Percentiles rank a stretch among this genome's conserved stretches.
Evolutionary conservation across 140 eudicot genomes (phyloP).

Genomic region (Erigeron philadelphicus): DNA sequence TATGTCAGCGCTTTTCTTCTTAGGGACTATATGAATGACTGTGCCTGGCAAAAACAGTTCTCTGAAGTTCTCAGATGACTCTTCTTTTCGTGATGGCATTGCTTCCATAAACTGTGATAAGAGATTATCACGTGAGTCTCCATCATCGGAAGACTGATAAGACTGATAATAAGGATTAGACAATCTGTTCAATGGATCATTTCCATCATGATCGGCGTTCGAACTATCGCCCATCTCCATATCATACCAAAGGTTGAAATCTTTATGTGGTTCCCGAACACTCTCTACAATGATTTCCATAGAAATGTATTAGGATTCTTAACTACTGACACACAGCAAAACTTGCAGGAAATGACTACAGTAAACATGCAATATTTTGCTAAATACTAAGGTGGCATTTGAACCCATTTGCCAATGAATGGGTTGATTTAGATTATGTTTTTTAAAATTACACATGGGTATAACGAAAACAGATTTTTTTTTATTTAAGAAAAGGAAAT

Average conservation of each 20-base stretch:
- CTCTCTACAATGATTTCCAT: constrained; percentile 26
- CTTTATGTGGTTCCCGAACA: constrained; percentile 24
- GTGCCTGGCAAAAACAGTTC: constrained; percentile 66
- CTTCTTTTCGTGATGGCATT: constrained; percentile 35
- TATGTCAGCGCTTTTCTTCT: constrained; percentile 25
- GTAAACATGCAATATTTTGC: too few relatives aligned
- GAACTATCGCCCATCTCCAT: constrained; percentile 29
- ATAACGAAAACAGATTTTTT: background rate
- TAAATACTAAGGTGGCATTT: too few relatives aligned
- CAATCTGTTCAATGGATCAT: constrained; percentile 25
- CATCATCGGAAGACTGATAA: constrained; percentile 18
- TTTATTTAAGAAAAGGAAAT: too few relatives aligned
- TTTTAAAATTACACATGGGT: background rate
- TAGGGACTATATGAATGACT: constrained; percentile 45
- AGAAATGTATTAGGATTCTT: too few relatives aligned
- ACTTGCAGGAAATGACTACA: too few relatives aligned
- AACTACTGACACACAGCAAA: too few relatives aligned
- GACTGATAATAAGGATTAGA: constrained; percentile 26
- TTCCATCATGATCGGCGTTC: constrained; percentile 21
- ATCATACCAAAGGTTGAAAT: constrained; percentile 31
- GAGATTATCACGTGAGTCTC: constrained; percentile 24
- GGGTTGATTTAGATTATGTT: background rate
- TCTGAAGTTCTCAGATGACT: constrained; percentile 34
- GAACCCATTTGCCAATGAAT: background rate
- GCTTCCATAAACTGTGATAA: constrained; percentile 46